Conservation (phyloP, 1,284 basidiomycete genomes). For the Pyrrhoderma lamaoense region DNA sequence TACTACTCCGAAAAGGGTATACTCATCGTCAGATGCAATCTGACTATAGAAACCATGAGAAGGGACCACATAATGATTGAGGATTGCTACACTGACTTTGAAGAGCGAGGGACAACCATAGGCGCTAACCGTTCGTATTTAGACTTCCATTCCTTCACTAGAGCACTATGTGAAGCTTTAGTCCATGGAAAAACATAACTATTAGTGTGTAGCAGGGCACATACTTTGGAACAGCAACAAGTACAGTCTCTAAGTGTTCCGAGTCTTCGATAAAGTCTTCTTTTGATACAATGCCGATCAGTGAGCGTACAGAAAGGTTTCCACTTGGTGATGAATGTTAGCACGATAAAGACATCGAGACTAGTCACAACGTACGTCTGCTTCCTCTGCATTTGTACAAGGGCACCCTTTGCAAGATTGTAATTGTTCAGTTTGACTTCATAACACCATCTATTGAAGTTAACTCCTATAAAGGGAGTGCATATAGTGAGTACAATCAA, state of each 20-base stretch:
- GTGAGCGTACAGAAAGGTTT: constrained; percentile 84
- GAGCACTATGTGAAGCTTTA: constrained; percentile 37
- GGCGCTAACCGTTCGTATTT: constrained; percentile 84
- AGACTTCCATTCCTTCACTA: constrained; percentile 81
- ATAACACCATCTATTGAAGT: constrained; percentile 82
- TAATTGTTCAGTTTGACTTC: constrained; percentile 88
- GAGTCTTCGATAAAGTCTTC: constrained; percentile 82
- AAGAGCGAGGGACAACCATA: constrained; percentile 96
- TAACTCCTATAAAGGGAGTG: constrained; percentile 59
- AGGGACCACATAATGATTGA: constrained; percentile 13
- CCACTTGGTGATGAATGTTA: constrained; percentile 49
- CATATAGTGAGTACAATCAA: constrained; percentile 5
- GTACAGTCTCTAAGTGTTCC: constrained; percentile 89
- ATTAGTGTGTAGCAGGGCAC: constrained; percentile 20
- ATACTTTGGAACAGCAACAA: constrained; percentile 94
- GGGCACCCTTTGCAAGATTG: constrained; percentile 88
- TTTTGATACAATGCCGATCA: constrained; percentile 80
- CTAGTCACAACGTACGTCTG: constrained; percentile 58
- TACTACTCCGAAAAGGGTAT: constrained; percentile 79
- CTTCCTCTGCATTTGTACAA: constrained; percentile 93
- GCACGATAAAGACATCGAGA: constrained; percentile 6
- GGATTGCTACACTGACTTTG: constrained; percentile 47
- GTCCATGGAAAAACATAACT: constrained; percentile 12
- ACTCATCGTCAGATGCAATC: constrained; percentile 86
- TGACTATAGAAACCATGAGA: constrained; percentile 31